phyloP scores from a whole-genome alignment of 352 stramenopile genomes.

The Pythium sukuiense region DNA sequence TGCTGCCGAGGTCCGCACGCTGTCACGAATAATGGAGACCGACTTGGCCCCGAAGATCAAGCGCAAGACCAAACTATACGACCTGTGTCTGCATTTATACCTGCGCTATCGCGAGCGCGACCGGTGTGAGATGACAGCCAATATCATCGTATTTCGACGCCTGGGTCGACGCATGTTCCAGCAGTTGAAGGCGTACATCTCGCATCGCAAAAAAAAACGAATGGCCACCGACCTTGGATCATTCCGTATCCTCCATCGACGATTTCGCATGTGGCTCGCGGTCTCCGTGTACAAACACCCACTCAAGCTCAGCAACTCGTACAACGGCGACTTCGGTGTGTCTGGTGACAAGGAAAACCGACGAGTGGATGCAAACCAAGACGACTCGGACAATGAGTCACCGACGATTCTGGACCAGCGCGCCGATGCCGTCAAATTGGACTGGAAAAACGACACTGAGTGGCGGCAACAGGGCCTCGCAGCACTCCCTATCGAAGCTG shows the following conservation, averaged over 20 bases:
- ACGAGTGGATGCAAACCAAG: background rate
- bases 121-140: conserved; percentile 28
- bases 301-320: background rate
- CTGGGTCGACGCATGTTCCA: conserved; percentile 25
- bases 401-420: conserved; percentile 9
- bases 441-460: conserved; percentile 34
- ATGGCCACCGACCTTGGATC: conserved; percentile 33
- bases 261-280: conserved; percentile 30
- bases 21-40: conserved; percentile 42
- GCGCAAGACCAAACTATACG: conserved; percentile 38
- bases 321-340: background rate
- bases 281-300: conserved; percentile 32
- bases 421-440: conserved; percentile 16
- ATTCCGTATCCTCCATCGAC: conserved; percentile 29
- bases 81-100: conserved; percentile 36
- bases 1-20: conserved; percentile 12
- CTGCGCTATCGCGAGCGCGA: conserved; percentile 36
- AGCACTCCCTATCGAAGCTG: conserved; percentile 21
- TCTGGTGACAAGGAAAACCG: conserved; percentile 6
- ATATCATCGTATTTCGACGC: conserved; percentile 32
- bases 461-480: conserved; percentile 29
- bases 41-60: conserved; percentile 33
- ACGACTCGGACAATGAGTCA: conserved; percentile 3
- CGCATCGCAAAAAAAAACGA: conserved; percentile 31
- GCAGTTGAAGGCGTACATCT: conserved; percentile 15